A percentile compares a stretch with the other conserved stretches of the same genome.
Conservation (phyloP, 306 rosid genomes). For the Vigna reflexopilosa region DNA sequence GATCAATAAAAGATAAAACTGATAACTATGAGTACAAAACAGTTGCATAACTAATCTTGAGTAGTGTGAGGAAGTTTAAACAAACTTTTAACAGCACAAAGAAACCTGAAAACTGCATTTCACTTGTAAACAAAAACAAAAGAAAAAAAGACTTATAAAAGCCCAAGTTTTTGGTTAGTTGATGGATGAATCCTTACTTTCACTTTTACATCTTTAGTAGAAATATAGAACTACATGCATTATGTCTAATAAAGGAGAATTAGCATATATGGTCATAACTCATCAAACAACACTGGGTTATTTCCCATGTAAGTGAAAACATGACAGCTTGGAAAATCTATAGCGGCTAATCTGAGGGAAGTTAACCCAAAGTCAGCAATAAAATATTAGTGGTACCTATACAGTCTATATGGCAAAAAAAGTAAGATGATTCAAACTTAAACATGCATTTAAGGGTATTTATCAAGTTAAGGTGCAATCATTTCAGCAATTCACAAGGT, state of each 20-base stretch:
- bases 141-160: background rate
- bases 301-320: background rate
- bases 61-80: constrained; percentile 18
- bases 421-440: background rate
- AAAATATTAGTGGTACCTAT: background rate
- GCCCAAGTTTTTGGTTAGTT: background rate
- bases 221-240: background rate
- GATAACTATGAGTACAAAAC: constrained; percentile 10
- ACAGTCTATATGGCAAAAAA: background rate
- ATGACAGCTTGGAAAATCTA: background rate
- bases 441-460: background rate
- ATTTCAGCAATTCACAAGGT: constrained; percentile 5
- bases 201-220: background rate
- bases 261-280: background rate
- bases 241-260: constrained; percentile 5
- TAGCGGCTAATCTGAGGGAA: background rate
- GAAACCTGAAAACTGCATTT: background rate
- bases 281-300: background rate
- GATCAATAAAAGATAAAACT: constrained; percentile 19
- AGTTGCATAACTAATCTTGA: constrained; percentile 19
- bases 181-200: constrained; percentile 9
- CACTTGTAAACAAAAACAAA: constrained; percentile 1
- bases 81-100: background rate
- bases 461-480: constrained; percentile 2
- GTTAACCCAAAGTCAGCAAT: background rate